These are phyloP conservation scores for Umbelopsis ramanniana DNA, from an alignment of 192 early-diverging fungal species.

Conservation along the genomic window DNA sequence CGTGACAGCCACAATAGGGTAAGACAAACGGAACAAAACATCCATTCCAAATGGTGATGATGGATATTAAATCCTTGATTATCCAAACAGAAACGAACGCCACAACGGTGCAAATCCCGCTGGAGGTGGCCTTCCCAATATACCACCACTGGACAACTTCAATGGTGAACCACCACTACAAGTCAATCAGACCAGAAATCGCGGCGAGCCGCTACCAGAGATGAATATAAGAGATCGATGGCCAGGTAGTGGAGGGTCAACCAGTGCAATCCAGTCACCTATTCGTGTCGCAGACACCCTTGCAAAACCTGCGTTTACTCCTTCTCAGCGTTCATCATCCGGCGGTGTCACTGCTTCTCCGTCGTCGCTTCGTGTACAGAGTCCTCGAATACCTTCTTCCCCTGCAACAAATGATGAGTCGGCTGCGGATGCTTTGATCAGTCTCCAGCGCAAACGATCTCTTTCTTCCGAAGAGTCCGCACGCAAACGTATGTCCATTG, in stretches of 20 bases:
- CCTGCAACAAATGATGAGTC: conserved; percentile 11
- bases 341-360: conserved; percentile 11
- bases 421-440: conserved; percentile 12
- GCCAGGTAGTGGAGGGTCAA: neutral
- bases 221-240: conserved; percentile 7
- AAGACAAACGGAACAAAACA: neutral
- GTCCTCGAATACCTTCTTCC: conserved; percentile 8
- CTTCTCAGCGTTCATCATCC: neutral
- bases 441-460: conserved; percentile 9
- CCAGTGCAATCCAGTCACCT: conserved; percentile 5
- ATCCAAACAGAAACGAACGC: neutral
- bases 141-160: conserved; percentile 17
- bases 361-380: conserved; percentile 15
- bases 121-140: conserved; percentile 10
- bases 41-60: neutral
- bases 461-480: conserved; percentile 8
- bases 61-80: neutral
- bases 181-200: neutral
- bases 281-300: neutral
- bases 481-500: neutral
- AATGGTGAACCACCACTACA: conserved; percentile 4
- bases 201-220: conserved; percentile 1
- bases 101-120: neutral
- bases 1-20: conserved; percentile 13
- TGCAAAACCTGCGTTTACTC: neutral